A percentile compares a stretch with the other conserved stretches of the same genome.
These are phyloP conservation scores for Ampelomyces quisqualis DNA, from an alignment of 2,329 filamentous ascomycete genomes.

Conservation along the genomic window DNA sequence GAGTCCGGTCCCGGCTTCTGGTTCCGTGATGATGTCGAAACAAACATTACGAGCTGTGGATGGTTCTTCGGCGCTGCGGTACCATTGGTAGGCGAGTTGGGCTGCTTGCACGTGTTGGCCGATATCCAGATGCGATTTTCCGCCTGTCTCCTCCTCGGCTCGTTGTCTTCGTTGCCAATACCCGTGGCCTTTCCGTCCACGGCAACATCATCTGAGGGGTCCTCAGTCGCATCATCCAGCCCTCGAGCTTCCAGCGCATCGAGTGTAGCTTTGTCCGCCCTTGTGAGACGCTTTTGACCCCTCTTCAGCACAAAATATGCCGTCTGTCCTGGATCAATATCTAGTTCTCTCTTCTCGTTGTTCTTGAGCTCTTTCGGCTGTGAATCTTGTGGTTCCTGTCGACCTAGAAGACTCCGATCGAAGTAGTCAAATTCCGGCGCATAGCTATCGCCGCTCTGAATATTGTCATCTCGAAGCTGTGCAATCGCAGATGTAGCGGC, in stretches of 20 bases:
- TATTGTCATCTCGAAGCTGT: constrained; percentile 31
- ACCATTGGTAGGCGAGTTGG: constrained; percentile 52
- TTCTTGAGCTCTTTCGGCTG: constrained; percentile 58
- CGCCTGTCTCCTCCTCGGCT: constrained; percentile 28
- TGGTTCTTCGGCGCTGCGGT: constrained; percentile 40
- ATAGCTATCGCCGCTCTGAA: constrained; percentile 48
- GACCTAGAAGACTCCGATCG: constrained; percentile 63
- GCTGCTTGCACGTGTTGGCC: constrained; percentile 82
- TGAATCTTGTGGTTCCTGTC: constrained; percentile 54
- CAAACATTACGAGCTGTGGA: constrained; percentile 74
- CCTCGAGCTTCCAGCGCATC: constrained; percentile 27
- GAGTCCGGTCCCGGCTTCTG: constrained; percentile 65
- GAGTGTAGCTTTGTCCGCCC: constrained; percentile 30
- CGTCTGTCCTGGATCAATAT: constrained; percentile 63
- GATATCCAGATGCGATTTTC: constrained; percentile 69
- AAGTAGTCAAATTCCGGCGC: constrained; percentile 63
- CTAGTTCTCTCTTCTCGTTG: constrained; percentile 62
- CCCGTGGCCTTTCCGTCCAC: not conserved
- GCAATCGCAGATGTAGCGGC: constrained; percentile 48
- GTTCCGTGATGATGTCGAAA: constrained; percentile 67
- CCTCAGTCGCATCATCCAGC: constrained; percentile 12
- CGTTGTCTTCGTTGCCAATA: constrained; percentile 10
- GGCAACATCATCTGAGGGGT: not conserved
- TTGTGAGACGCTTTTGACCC: constrained; percentile 53
- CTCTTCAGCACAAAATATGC: constrained; percentile 66